A percentile compares a stretch with the other conserved stretches of the same genome.
Conservation (phyloP, 1,139 yeast species). For the Taphrina flavorubra region DNA sequence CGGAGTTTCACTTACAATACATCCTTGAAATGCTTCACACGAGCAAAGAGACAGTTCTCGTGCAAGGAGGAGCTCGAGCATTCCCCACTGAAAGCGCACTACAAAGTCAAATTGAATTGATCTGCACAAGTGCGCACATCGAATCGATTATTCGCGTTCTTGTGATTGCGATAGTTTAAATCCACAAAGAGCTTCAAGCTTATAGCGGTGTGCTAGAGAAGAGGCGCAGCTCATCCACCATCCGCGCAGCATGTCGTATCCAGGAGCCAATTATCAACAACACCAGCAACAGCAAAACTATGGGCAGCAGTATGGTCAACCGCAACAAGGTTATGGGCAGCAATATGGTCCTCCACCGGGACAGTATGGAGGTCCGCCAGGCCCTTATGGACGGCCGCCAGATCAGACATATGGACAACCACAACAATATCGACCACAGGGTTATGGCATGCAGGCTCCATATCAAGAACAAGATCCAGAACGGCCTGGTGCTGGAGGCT, state of each 20-base stretch:
- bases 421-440: conserved; percentile 25
- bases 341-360: neutral
- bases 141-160: no score
- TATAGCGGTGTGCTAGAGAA: no score
- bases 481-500: conserved; percentile 38
- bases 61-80: neutral
- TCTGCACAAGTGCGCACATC: neutral
- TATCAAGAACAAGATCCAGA: conserved; percentile 29
- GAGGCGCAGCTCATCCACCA: neutral
- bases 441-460: conserved; percentile 13
- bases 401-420: conserved; percentile 18
- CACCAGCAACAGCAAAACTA: conserved; percentile 22
- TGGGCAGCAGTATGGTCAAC: conserved; percentile 16
- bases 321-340: conserved; percentile 19
- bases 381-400: conserved; percentile 8
- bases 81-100: neutral
- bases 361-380: conserved; percentile 1
- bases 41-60: no score
- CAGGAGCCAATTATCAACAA: conserved; percentile 36
- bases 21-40: no score
- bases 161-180: no score
- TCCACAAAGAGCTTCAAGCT: no score
- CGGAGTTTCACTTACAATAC: no score
- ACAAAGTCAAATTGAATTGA: neutral
- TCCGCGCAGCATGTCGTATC: conserved; percentile 24